Percentiles rank a stretch among this genome's conserved stretches.
Conservation (phyloP, 2,329 filamentous ascomycete genomes). For the Didymella exigua region DNA sequence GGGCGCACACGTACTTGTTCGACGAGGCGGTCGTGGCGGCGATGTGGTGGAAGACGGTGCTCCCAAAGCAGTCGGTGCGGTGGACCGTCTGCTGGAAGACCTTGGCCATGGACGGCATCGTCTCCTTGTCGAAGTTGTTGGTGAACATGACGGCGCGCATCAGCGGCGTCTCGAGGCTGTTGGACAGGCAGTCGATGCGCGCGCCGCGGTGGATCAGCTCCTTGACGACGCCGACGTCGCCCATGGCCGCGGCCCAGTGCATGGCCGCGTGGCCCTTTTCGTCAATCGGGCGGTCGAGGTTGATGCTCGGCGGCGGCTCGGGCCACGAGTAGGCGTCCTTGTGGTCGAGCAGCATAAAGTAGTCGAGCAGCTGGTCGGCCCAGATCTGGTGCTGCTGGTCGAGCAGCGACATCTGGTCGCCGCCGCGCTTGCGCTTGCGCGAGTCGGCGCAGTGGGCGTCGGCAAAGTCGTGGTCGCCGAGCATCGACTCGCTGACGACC, state of each 20-base stretch:
- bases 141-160: constrained; percentile 96
- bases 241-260: constrained; percentile 98
- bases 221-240: constrained; percentile 88
- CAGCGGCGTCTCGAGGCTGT: constrained; percentile 78
- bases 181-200: constrained; percentile 69
- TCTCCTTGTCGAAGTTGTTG: constrained; percentile 93
- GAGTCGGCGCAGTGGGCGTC: constrained; percentile 65
- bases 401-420: constrained; percentile 67
- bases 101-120: constrained; percentile 82
- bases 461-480: constrained; percentile 80
- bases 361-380: constrained; percentile 91
- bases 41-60: constrained; percentile 93
- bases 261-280: constrained; percentile 90
- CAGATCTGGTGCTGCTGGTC: constrained; percentile 90
- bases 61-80: constrained; percentile 77
- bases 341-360: constrained; percentile 87
- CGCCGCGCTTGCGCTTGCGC: constrained; percentile 78
- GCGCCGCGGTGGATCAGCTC: constrained; percentile 84
- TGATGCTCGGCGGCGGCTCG: constrained; percentile 82
- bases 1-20: constrained; percentile 84
- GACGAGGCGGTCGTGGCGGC: constrained; percentile 85
- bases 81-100: constrained; percentile 83
- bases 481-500: constrained; percentile 81
- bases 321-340: constrained; percentile 73
- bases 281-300: constrained; percentile 91